Evolutionary conservation across 2,329 filamentous ascomycete genomes (phyloP), one percentile per base, ranked within the genome.

Genomic region (Zarea fungicola): DNA sequence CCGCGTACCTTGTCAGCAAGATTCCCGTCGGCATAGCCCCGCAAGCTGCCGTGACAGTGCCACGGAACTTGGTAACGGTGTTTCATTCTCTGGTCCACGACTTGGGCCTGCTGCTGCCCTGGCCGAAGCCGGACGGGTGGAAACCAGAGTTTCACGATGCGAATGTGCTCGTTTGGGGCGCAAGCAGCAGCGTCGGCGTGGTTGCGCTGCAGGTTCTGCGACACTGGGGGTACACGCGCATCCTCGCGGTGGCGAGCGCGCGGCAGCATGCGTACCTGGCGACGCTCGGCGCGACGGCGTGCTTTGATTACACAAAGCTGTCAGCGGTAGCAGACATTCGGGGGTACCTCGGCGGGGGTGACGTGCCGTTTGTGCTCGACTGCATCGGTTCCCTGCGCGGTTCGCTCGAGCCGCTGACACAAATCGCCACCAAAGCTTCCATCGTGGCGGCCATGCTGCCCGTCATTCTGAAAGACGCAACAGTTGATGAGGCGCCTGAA

Each of bases 391-490:
- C 71, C 3, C 60, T 72, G 29, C 57, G 65, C 2, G 73, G 73
- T 0, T 74, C 72, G 6, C 54, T 82, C 6, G 56, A 57, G 26
- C 77, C 74, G 3, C 63, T 84, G 28, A 67, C 71, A 5, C 69
- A 69, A 54, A 65, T 85, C 21, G 78, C 76, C 0, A 62, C 69
- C 50, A 59, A 46, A 2, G 77, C 77, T 0, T 63, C 69, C 4
- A 77, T 63, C 21, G 77, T 84, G 0, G 81, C 80, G 0, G 63
- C 83, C 14, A 71, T 85, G 63, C 61, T 85, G 6, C 81, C 81
- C 0, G 73, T 84, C 14, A 78, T 84, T 49, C 54, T 81, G 37
- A 70, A 63, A 36, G 75, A 82, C 52, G 72, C 79, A 0, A 72
- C 66, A 0, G 66, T 71, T 5, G 66, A 65, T 1, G 63, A 70